A percentile compares a stretch with the other conserved stretches of the same genome.
phyloP scores from a whole-genome alignment of 176 grass and related monocot genomes.

The Oryza glumipatula region DNA sequence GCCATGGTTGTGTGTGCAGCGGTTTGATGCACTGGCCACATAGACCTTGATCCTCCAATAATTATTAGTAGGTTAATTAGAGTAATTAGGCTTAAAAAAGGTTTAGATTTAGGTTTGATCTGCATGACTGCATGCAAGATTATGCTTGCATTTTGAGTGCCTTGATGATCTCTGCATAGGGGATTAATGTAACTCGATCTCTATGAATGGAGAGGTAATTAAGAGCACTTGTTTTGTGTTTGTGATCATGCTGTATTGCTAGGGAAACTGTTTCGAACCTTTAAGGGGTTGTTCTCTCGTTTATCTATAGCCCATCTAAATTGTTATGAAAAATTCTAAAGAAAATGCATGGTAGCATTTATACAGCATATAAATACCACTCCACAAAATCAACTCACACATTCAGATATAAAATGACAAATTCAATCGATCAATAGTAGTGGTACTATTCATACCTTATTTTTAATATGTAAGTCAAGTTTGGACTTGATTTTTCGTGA shows the following conservation, averaged over 20 bases:
- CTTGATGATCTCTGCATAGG: background rate
- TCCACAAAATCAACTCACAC: too few relatives aligned
- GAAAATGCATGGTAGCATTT: too few relatives aligned
- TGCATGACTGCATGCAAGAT: background rate
- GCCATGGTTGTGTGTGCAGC: slow-evolving; percentile 30
- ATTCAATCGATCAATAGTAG: too few relatives aligned
- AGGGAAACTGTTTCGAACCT: background rate
- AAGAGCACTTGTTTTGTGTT: background rate
- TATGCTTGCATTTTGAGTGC: background rate
- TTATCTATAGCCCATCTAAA: too few relatives aligned
- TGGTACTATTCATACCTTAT: too few relatives aligned
- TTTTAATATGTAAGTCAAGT: too few relatives aligned
- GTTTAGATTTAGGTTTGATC: background rate
- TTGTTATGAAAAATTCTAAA: too few relatives aligned
- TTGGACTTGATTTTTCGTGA: too few relatives aligned
- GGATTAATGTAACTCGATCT: slow-evolving; percentile 3
- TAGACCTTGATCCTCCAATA: background rate
- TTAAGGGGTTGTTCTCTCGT: too few relatives aligned
- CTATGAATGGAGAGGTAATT: slow-evolving; percentile 3
- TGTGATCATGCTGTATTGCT: background rate
- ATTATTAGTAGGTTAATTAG: background rate
- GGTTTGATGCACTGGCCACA: background rate
- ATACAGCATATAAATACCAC: too few relatives aligned
- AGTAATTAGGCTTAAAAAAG: background rate
- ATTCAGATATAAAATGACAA: too few relatives aligned